These are phyloP conservation scores for Arachis stenosperma DNA, from an alignment of 306 rosid genomes.

Conservation along the genomic window DNA sequence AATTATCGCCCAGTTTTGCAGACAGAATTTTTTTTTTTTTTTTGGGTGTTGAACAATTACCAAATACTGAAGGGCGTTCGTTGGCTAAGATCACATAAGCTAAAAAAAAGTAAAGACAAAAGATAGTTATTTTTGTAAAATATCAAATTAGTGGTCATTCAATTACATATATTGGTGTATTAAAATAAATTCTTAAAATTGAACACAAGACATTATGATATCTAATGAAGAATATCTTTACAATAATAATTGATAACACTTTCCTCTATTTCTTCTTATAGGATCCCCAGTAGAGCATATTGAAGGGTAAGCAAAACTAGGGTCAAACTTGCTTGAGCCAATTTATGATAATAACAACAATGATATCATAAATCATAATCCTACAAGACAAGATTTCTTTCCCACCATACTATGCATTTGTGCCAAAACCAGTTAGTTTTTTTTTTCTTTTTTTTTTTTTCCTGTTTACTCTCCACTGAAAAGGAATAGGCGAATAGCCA, in stretches of 20 bases:
- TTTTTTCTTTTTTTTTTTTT: neutral
- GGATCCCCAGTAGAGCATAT: constrained; percentile 15
- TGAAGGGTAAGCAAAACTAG: constrained; percentile 15
- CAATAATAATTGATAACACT: neutral
- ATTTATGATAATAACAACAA: constrained; percentile 24
- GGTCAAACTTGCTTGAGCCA: constrained; percentile 29
- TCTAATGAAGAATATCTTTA: too few species aligned
- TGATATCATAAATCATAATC: neutral
- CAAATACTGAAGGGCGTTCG: too few species aligned
- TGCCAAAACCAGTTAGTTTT: constrained; percentile 18
- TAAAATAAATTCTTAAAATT: too few species aligned
- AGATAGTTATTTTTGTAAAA: too few species aligned
- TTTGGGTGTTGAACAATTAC: too few species aligned
- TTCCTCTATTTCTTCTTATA: constrained; percentile 14
- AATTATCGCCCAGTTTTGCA: too few species aligned
- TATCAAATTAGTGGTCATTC: too few species aligned
- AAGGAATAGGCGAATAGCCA: neutral
- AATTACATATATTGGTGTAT: too few species aligned
- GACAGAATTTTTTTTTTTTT: too few species aligned
- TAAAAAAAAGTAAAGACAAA: too few species aligned
- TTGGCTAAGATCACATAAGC: too few species aligned
- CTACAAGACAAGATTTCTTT: constrained; percentile 1
- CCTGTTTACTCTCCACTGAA: constrained; percentile 16
- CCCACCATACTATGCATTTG: constrained; percentile 13
- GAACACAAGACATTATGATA: too few species aligned